Conservation (phyloP, 1,284 basidiomycete genomes). For the Ustilago hordei region DNA sequence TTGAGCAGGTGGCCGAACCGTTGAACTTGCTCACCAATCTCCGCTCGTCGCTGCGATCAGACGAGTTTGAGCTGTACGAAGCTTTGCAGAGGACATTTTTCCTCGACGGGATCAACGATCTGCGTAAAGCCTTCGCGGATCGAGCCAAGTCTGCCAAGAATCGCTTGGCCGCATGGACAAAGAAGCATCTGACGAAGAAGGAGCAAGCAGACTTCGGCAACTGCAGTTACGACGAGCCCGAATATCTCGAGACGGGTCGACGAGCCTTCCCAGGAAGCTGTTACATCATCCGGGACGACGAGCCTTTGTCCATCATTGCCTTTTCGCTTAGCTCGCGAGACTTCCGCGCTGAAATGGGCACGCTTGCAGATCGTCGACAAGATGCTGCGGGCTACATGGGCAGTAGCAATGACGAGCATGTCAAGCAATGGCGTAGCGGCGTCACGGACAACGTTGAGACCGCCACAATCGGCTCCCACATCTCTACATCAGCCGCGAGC, state of each 20-base stretch:
- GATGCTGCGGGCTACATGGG: slow-evolving; percentile 40
- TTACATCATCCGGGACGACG: slow-evolving; percentile 58
- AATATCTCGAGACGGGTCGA: slow-evolving; percentile 40
- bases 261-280: slow-evolving; percentile 58
- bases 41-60: slow-evolving; percentile 39
- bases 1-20: slow-evolving; percentile 34
- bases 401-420: slow-evolving; percentile 43
- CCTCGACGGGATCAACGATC: slow-evolving; percentile 54
- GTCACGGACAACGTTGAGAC: slow-evolving; percentile 32
- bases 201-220: slow-evolving; percentile 46
- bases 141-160: slow-evolving; percentile 59
- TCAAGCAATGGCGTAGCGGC: slow-evolving; percentile 53
- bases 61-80: slow-evolving; percentile 63
- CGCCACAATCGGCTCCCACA: slow-evolving; percentile 24
- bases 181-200: slow-evolving; percentile 57
- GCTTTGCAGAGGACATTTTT: slow-evolving; percentile 44
- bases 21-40: slow-evolving; percentile 48
- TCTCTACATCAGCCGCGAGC: slow-evolving; percentile 35
- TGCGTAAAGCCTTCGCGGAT: slow-evolving; percentile 58
- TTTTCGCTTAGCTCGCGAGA: slow-evolving; percentile 62
- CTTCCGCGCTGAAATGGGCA: slow-evolving; percentile 51
- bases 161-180: slow-evolving; percentile 53
- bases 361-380: slow-evolving; percentile 24
- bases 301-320: slow-evolving; percentile 63
- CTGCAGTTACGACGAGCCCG: slow-evolving; percentile 51